Evolutionary conservation across 2,329 filamentous ascomycete species (phyloP), one percentile per base, ranked within the genome.

Genomic region (Fusarium haematococcum): DNA sequence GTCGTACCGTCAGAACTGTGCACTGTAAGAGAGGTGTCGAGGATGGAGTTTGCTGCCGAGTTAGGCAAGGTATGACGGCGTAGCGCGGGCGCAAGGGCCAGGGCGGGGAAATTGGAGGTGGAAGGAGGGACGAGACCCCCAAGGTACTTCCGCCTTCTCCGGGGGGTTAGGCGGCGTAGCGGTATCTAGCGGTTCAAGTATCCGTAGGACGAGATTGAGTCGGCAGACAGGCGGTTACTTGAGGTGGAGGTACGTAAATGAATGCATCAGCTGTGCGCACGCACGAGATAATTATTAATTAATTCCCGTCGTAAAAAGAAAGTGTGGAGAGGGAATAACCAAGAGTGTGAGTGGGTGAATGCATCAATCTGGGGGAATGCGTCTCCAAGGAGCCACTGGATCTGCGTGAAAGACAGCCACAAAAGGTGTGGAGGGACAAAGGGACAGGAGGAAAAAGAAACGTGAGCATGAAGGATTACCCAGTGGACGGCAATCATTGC

Each of bases 81-180:
- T 78, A 77, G 76, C 76, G 76, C 75, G 73, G 75, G 77, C 77
- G 77, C 73, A 77, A 78, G 74, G 77, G 73, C 77, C 77, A 78
- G 75, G 77, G 77, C 75, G 77, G 77, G 77, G 77, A 78, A 78
- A 78, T 78, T 78, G 77, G 77, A 78, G 77, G 77, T 73, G 71
- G 67, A 74, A 69, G 68, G 69, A 67, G 68, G 52, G 70, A 71
- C 57, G 64, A 61, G 54, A 48, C 33, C 37, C 50, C 35, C 62
- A 18, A 71, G 64, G 43, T 59, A 74, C 70, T 48, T 56, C 25
- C 48, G 60, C 33, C 30, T 30, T 63, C n/a, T 37, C 33, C 43
- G 27, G 30, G 23, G n/a, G 37, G 16, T 25, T n/a, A 35, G n/a
- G 30, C 32, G 37, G 18, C 13, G 41, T 45, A 52, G 59, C 39